phyloP scores from a whole-genome alignment of 768 basidiomycete species.

The Pleurotus tuoliensis region DNA sequence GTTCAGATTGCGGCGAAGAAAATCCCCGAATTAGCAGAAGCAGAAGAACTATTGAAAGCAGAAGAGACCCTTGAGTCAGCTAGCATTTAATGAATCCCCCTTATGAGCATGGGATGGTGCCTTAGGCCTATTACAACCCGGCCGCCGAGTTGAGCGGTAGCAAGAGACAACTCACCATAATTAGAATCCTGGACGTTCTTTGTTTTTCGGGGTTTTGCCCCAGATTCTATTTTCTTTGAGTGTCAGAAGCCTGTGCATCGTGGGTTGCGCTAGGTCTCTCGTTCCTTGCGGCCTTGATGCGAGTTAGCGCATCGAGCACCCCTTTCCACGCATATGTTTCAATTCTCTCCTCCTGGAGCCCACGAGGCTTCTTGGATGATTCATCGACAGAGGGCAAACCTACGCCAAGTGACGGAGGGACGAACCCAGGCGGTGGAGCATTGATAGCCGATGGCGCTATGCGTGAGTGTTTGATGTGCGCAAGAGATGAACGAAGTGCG shows the following conservation, averaged over 20 bases:
- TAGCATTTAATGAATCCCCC: constrained; percentile 30
- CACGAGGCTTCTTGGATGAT: constrained; percentile 41
- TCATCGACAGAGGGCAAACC: constrained; percentile 51
- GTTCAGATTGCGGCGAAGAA: constrained; percentile 41
- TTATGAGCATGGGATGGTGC: background rate
- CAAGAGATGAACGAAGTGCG: constrained; percentile 72
- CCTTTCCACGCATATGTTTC: constrained; percentile 78
- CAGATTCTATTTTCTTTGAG: background rate
- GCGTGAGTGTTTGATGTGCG: constrained; percentile 76
- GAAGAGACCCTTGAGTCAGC: constrained; percentile 54
- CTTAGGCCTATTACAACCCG: background rate
- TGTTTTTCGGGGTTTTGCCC: background rate
- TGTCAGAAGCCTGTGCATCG: constrained; percentile 9
- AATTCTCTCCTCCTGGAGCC: constrained; percentile 73
- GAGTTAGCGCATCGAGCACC: constrained; percentile 62
- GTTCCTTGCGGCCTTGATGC: constrained; percentile 46
- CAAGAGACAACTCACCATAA: background rate
- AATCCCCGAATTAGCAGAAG: constrained; percentile 34
- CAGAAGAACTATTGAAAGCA: constrained; percentile 49
- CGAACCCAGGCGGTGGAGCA: constrained; percentile 66
- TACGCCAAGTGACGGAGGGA: constrained; percentile 77
- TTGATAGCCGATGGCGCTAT: constrained; percentile 88
- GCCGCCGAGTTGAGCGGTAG: background rate
- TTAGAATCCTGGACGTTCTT: background rate
- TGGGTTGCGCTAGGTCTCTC: constrained; percentile 13